Base-by-base conservation (phyloP, 2,329 filamentous ascomycete species). In the Zymoseptoria passerinii region DNA sequence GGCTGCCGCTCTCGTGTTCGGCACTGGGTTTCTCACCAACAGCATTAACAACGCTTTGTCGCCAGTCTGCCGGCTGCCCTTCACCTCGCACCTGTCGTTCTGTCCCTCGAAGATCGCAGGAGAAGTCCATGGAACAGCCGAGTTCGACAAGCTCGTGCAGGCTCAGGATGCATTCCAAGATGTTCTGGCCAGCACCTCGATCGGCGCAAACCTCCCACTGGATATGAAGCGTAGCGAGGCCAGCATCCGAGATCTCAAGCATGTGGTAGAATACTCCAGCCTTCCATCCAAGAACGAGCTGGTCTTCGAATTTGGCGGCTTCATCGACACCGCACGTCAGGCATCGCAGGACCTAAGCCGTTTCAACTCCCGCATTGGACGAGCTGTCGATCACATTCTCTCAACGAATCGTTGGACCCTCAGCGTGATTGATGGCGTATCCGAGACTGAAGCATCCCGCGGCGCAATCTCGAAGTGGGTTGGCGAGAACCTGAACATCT, bases 151-250 rank as follows among this genome's bases (percentile, higher is more conserved):
- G 52, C 79, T 95, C 20, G 87, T 94, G 78, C 79, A 79, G 18
- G 82, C 88, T 1, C 89, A 95, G 71, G 78, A 82, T n/a, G 81
- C 85, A 28, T 90, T 95, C 57, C 88, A 91, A 71, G 82, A 87
- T 58, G 84, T 94, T 0, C 74, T 94, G 3, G 83, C 89, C 64
- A 82, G 84, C 59, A 84, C 83, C 16, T 81, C 83, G 1, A 80
- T 84, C 20, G 83, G 85, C 1, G 82, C 85, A 1, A 83, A 83
- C 1, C 74, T 94, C 2, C 89, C 89, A 0, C 78, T 88, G 65
- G 87, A 90, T 65, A 91, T 94, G 84, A 92, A 90, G 75, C 81
- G 84, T 8, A 85, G 86, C 2, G 88, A 92, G 71, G 78, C 83
- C 1, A 85, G 86, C 1, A 85, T 94, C 40, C 82, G 89, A 48